These are phyloP conservation scores for Rhododendron molle DNA, from an alignment of 148 eudicot species.

Conservation along the genomic window DNA sequence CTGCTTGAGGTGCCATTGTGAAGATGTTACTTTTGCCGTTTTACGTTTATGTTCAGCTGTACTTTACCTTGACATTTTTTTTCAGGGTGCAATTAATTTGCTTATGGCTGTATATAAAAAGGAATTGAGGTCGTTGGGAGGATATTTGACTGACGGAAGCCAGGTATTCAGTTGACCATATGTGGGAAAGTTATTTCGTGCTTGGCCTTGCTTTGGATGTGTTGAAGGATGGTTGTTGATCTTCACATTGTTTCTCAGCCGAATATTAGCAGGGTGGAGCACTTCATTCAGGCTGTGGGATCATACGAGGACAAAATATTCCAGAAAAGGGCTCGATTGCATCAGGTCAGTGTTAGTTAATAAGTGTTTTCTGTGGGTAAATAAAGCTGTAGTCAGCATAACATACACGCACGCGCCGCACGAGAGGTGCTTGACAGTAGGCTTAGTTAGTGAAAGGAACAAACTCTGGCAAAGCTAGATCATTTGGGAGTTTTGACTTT, in stretches of 20 bases:
- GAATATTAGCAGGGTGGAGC: conserved; percentile 66
- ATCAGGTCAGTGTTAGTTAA: conserved; percentile 47
- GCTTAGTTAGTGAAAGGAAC: not conserved
- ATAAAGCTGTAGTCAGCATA: not conserved
- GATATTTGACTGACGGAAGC: conserved; percentile 85
- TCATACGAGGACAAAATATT: conserved; percentile 88
- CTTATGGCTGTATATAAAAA: conserved; percentile 85
- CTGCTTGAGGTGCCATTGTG: not conserved
- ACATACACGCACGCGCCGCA: not conserved
- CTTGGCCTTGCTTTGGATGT: not conserved
- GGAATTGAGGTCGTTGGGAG: conserved; percentile 68
- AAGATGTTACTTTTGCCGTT: not conserved
- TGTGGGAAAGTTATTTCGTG: conserved; percentile 1
- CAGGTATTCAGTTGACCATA: conserved; percentile 48
- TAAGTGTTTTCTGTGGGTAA: not conserved
- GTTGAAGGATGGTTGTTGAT: not conserved
- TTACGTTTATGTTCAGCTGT: not conserved
- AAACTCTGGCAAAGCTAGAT: not conserved
- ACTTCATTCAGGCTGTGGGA: conserved; percentile 93
- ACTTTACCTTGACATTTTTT: not conserved
- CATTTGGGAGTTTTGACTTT: not conserved
- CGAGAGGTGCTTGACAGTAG: not conserved
- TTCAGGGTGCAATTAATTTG: conserved; percentile 90
- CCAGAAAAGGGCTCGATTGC: conserved; percentile 77
- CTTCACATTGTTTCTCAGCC: conserved; percentile 43